Base-by-base conservation (phyloP, 148 eudicot genomes). In the Rhododendron williamsianum region DNA sequence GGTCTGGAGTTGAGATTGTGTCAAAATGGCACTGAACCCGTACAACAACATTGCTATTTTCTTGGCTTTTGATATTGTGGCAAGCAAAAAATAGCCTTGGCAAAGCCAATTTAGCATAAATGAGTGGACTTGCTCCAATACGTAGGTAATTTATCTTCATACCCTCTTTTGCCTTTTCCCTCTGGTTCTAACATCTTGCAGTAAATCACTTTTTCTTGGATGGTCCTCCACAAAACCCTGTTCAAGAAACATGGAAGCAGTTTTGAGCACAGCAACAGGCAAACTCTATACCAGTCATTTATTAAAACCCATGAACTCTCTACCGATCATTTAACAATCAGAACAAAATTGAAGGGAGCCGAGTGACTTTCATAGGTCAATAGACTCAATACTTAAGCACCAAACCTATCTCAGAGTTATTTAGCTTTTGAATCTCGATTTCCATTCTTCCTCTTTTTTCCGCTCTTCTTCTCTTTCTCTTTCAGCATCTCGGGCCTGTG, bases 401-500 rank as follows among this genome's bases (percentile, higher is more conserved):
- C 77, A 45, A 83, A 83, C 33, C 48, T 8, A 36, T 23, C 21
- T 43, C 80, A 41, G 27, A 81, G 51, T 91, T 78, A 91, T 49
- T 91, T 90, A 76, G 85, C 78, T 35, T 87, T 82, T 6, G 91
- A 81, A 77, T 86, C 87, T 54, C 19, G 6, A 4, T 54, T 16
- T 54, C 60, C 60, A 54, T 16, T 54, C 21, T 54, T 54, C 86
- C 51, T 63, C 76, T 65, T 51, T 85, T 85, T 25, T 83, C 69
- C 52, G 82, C 86, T 87, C 87, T 56, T 72, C 90, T 80, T 89
- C 91, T 72, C 27, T 86, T 74, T 91, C 95, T 87, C 92, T 91
- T 85, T 92, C 88, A 23, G 94, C 88, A 78, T 88, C 92, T 84
- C 60, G 30, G 81, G 93, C 91, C 89, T 91, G 93, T n/a, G 99